Percentiles rank a stretch among this genome's conserved stretches.
phyloP scores from a whole-genome alignment of 192 early-diverging fungal genomes.

The Coemansia sp. region DNA sequence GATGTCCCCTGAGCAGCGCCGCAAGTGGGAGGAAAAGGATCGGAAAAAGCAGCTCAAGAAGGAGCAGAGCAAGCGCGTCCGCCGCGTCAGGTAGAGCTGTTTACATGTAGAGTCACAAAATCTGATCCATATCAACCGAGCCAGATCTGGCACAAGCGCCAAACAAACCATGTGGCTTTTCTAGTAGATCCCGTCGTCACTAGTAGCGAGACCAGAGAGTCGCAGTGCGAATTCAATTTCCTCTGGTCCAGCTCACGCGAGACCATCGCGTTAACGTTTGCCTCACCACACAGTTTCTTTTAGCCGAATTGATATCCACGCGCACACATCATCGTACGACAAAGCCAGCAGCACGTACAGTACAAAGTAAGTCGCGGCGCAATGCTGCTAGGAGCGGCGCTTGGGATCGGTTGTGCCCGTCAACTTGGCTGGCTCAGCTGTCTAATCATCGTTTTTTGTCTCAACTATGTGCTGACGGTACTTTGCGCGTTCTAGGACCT shows the following conservation, averaged over 20 bases:
- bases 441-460: not conserved
- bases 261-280: not conserved
- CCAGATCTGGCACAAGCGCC: not conserved
- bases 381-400: not conserved
- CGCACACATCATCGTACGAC: not conserved
- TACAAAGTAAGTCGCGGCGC: not conserved
- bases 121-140: too few species aligned
- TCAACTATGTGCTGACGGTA: not conserved
- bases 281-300: not conserved
- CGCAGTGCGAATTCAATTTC: not conserved
- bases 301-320: not conserved
- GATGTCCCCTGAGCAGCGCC: slow-evolving; percentile 74
- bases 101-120: not conserved
- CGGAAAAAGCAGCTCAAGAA: slow-evolving; percentile 70
- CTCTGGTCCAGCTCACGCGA: not conserved
- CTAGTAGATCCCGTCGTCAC: too few species aligned
- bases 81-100: slow-evolving; percentile 51
- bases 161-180: not conserved
- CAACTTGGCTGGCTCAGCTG: not conserved
- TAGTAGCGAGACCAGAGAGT: not conserved
- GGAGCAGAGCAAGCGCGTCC: slow-evolving; percentile 58
- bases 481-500: not conserved
- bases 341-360: not conserved
- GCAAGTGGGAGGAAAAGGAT: slow-evolving; percentile 84
- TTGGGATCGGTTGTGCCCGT: not conserved